A percentile compares a stretch with the other conserved stretches of the same genome.
Evolutionary conservation across 306 rosid species (phyloP).

Genomic region (Cucurbita ficifolia): DNA sequence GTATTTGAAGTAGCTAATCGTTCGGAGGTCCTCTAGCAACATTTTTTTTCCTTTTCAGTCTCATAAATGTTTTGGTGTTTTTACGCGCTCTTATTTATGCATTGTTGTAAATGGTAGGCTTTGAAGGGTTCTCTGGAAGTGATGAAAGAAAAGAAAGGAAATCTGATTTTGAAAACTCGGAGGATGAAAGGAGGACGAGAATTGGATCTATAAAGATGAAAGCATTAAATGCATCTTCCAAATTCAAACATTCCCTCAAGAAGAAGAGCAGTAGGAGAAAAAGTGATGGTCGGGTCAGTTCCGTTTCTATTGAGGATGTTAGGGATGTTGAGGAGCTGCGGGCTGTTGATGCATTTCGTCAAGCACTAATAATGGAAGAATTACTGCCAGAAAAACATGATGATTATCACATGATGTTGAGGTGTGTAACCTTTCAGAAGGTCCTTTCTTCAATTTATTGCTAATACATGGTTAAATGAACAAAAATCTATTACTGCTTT

Average conservation of each 20-base stretch:
- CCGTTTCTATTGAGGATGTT: conserved; percentile 92
- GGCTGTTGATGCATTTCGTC: conserved; percentile 75
- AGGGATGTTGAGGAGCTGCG: conserved; percentile 75
- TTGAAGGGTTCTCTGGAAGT: conserved; percentile 89
- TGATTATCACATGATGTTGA: conserved; percentile 86
- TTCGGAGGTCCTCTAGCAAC: neutral
- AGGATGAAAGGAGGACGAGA: conserved; percentile 84
- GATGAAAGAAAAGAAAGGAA: conserved; percentile 80
- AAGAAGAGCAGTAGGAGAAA: conserved; percentile 73
- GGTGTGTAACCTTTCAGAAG: conserved; percentile 22
- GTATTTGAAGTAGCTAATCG: neutral
- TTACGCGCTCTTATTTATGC: neutral
- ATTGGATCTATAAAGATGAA: conserved; percentile 90
- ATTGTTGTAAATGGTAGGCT: conserved; percentile 33
- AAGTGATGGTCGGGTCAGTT: conserved; percentile 80
- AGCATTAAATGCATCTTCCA: conserved; percentile 85
- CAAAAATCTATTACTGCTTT: neutral
- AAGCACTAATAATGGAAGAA: conserved; percentile 56
- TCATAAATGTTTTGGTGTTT: neutral
- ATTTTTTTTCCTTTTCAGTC: neutral
- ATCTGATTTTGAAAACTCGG: conserved; percentile 89
- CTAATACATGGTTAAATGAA: neutral
- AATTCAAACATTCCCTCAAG: conserved; percentile 76
- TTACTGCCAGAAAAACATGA: conserved; percentile 67
- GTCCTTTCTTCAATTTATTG: neutral